These are phyloP conservation scores for Thermochaetoides thermophila DNA, from an alignment of 495 filamentous ascomycete species.

Conservation along the genomic window DNA sequence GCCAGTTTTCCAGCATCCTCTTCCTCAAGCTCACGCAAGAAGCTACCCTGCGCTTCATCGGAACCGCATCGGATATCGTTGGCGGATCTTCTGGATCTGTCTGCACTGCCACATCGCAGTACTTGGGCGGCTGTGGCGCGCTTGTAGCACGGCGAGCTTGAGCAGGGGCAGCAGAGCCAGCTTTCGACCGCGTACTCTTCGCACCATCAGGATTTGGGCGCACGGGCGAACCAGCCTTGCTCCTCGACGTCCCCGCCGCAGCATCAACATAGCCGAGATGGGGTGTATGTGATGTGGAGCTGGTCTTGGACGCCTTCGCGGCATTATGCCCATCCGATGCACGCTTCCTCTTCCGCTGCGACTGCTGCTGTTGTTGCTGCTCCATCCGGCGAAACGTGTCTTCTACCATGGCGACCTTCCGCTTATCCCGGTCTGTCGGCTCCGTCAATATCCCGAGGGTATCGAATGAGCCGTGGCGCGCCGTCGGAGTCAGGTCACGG, in stretches of 20 bases:
- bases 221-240: conserved; percentile 32
- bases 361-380: conserved; percentile 31
- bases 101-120: conserved; percentile 33
- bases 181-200: neutral
- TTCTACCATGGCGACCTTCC: conserved; percentile 74
- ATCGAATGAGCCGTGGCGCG: conserved; percentile 36
- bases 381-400: conserved; percentile 56
- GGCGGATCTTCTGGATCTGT: conserved; percentile 32
- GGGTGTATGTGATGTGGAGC: conserved; percentile 21
- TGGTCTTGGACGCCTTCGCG: conserved; percentile 23
- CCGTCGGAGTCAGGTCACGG: conserved; percentile 63
- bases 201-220: neutral
- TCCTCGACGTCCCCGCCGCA: conserved; percentile 31
- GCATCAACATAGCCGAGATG: conserved; percentile 32
- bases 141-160: conserved; percentile 20
- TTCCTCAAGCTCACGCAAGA: too few relatives aligned
- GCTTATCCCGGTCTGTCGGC: conserved; percentile 71
- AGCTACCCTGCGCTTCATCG: too few relatives aligned
- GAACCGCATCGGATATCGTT: too few relatives aligned
- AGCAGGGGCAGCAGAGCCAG: conserved; percentile 4
- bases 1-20: conserved; percentile 32
- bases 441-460: conserved; percentile 40
- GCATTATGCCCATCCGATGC: conserved; percentile 39
- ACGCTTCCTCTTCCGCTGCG: conserved; percentile 44
- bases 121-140: conserved; percentile 18